phyloP scores from a whole-genome alignment of 768 basidiomycete genomes.

The Auriscalpium vulgare region DNA sequence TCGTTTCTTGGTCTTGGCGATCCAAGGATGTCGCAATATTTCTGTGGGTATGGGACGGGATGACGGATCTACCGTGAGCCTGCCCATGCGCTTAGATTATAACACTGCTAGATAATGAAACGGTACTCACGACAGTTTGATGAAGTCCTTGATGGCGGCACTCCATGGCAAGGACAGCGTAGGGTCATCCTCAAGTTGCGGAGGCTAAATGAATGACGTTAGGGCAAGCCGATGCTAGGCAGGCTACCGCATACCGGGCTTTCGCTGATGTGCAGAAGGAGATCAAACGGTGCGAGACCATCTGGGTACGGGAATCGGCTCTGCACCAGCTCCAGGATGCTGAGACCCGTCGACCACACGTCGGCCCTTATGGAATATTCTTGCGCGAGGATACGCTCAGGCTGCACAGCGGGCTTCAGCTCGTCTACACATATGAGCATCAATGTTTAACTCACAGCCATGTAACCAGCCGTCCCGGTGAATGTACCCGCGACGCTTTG shows the following conservation, averaged over 20 bases:
- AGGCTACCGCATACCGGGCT: conserved; percentile 43
- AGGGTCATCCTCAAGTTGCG: conserved; percentile 61
- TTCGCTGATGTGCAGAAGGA: conserved; percentile 74
- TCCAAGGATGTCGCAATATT: conserved; percentile 75
- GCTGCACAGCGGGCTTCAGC: conserved; percentile 33
- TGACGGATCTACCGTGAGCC: conserved; percentile 54
- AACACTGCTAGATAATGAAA: neutral
- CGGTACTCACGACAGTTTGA: conserved; percentile 61
- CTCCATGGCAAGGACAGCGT: conserved; percentile 45
- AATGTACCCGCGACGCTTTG: conserved; percentile 83
- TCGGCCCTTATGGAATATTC: conserved; percentile 90
- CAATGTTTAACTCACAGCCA: conserved; percentile 63
- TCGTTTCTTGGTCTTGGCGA: conserved; percentile 56
- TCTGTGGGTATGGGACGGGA: conserved; percentile 70
- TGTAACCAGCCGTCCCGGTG: conserved; percentile 90
- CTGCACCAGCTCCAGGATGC: conserved; percentile 80
- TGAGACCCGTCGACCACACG: conserved; percentile 92
- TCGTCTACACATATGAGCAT: neutral
- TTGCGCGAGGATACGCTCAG: conserved; percentile 81
- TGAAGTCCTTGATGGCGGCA: conserved; percentile 78
- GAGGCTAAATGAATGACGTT: conserved; percentile 39
- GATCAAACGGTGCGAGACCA: conserved; percentile 78
- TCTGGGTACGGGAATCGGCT: conserved; percentile 88
- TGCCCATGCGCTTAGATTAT: conserved; percentile 20
- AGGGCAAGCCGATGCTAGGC: conserved; percentile 4